phyloP scores from a whole-genome alignment of 768 basidiomycete genomes.

The Termitomyces titanicus region DNA sequence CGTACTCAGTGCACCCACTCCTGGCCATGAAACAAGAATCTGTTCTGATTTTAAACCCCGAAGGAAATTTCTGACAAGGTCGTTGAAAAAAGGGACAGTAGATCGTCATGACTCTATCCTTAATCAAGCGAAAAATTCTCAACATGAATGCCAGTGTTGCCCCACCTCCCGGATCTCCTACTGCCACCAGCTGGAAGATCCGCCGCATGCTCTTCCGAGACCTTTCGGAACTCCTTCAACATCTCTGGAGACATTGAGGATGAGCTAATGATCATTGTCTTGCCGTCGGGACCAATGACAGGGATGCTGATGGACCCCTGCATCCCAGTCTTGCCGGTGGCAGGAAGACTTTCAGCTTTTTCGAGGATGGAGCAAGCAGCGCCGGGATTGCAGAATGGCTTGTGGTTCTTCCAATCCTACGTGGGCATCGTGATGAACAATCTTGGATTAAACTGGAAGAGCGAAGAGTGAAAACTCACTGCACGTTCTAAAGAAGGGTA shows the following conservation, averaged over 20 bases:
- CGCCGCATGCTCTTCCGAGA: not conserved
- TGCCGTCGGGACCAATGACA: conserved; percentile 19
- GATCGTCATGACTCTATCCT: not conserved
- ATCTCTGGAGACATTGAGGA: conserved; percentile 24
- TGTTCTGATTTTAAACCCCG: too few species aligned
- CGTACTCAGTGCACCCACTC: too few species aligned
- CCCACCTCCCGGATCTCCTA: not conserved
- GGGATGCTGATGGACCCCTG: conserved; percentile 22
- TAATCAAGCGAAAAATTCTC: not conserved
- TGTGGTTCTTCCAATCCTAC: conserved; percentile 33
- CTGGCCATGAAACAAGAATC: too few species aligned
- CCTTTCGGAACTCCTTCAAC: conserved; percentile 24
- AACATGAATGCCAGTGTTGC: not conserved
- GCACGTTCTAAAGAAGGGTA: conserved; percentile 8
- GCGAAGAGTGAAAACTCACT: not conserved
- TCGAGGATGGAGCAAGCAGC: conserved; percentile 28
- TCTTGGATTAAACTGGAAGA: too few species aligned
- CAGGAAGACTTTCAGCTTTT: conserved; percentile 9
- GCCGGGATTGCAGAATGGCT: conserved; percentile 29
- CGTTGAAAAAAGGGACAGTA: too few species aligned
- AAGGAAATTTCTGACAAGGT: too few species aligned
- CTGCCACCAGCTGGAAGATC: not conserved
- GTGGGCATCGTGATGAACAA: not conserved
- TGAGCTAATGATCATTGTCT: conserved; percentile 20
- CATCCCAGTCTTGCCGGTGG: not conserved